These are phyloP conservation scores for Microcyclosporella mali DNA, from an alignment of 2,329 filamentous ascomycete genomes.

Conservation along the genomic window DNA sequence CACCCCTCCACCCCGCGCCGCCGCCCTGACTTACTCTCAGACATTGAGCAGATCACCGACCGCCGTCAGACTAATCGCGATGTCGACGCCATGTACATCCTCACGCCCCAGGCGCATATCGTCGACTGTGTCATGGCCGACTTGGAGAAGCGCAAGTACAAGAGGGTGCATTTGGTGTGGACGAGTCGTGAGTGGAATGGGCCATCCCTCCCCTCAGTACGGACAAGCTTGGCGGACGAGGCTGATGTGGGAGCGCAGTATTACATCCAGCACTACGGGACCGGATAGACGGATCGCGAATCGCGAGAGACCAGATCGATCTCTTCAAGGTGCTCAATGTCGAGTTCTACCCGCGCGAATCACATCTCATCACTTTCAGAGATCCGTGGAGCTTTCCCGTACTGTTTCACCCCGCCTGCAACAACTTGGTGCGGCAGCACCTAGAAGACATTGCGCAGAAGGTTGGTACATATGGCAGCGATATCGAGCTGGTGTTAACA, in stretches of 20 bases:
- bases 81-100: conserved; percentile 91
- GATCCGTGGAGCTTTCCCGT: conserved; percentile 95
- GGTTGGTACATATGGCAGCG: conserved; percentile 44
- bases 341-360: conserved; percentile 86
- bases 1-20: neutral
- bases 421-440: conserved; percentile 72
- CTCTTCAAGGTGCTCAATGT: conserved; percentile 76
- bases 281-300: conserved; percentile 65
- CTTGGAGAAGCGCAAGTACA: conserved; percentile 77
- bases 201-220: no score
- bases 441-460: conserved; percentile 83
- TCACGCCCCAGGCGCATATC: conserved; percentile 79
- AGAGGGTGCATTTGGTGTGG: conserved; percentile 77
- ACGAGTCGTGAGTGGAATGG: conserved; percentile 54
- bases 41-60: conserved; percentile 91
- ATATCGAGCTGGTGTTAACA: neutral
- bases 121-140: conserved; percentile 93
- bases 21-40: conserved; percentile 45
- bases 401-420: conserved; percentile 85
- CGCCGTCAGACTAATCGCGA: conserved; percentile 73
- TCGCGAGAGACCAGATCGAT: conserved; percentile 67
- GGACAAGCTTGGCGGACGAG: neutral
- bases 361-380: conserved; percentile 81
- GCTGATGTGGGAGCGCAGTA: conserved; percentile 39
- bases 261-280: conserved; percentile 64